Percentiles rank a stretch among this genome's conserved stretches.
Evolutionary conservation across 2,329 filamentous ascomycete species (phyloP).

Genomic region (Thelonectria rubi): DNA sequence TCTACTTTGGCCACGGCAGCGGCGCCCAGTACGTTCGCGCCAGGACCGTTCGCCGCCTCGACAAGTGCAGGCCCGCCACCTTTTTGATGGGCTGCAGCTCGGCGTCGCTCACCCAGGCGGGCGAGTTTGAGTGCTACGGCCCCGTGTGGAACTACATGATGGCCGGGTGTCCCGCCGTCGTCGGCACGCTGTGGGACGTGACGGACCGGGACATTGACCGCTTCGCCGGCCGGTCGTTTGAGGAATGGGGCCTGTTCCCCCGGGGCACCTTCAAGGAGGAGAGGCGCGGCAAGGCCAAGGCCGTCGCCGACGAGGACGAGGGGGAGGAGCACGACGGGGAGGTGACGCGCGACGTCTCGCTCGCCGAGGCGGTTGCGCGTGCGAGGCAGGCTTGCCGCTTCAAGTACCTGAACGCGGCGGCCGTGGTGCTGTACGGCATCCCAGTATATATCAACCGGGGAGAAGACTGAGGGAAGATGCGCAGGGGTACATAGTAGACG

Average conservation of each 20-base stretch:
- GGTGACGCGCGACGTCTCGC: slow-evolving; percentile 55
- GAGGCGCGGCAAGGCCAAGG: slow-evolving; percentile 43
- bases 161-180: slow-evolving; percentile 84
- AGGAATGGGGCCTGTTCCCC: slow-evolving; percentile 82
- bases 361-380: slow-evolving; percentile 83
- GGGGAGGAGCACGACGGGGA: slow-evolving; percentile 34
- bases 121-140: slow-evolving; percentile 90
- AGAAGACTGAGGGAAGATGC: slow-evolving; percentile 30
- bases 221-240: slow-evolving; percentile 80
- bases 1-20: slow-evolving; percentile 97
- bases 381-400: slow-evolving; percentile 84
- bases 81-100: slow-evolving; percentile 96
- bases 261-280: slow-evolving; percentile 55
- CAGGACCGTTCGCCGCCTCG: slow-evolving; percentile 80
- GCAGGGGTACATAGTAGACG: slow-evolving; percentile 16
- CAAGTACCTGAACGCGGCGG: slow-evolving; percentile 90
- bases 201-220: slow-evolving; percentile 98
- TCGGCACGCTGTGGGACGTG: slow-evolving; percentile 97
- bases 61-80: slow-evolving; percentile 77
- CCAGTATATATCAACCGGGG: slow-evolving; percentile 77
- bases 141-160: slow-evolving; percentile 93
- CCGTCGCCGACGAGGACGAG: slow-evolving; percentile 38
- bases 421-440: slow-evolving; percentile 93
- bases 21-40: slow-evolving; percentile 94
- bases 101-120: slow-evolving; percentile 78